Conservation (phyloP, 179 eudicot species). For the Carnegiea gigantea region DNA sequence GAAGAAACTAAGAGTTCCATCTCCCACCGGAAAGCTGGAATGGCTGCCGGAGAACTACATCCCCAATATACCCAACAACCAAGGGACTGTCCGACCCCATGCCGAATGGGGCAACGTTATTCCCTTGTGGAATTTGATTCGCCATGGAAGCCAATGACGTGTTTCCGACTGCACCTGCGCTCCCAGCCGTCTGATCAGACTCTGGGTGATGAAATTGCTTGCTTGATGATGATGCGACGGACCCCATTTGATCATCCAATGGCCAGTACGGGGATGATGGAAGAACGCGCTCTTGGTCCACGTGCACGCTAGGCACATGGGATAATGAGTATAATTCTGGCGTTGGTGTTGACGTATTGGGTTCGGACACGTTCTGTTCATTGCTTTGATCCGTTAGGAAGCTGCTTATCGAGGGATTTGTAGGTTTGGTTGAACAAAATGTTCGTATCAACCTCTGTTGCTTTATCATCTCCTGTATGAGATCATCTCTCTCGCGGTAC, state of each 20-base stretch:
- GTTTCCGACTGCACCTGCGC: slow-evolving; percentile 33
- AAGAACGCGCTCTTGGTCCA: slow-evolving; percentile 4
- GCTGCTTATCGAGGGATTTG: background rate
- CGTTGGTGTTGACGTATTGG: slow-evolving; percentile 19
- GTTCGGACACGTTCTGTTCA: slow-evolving; percentile 34
- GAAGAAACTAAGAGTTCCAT: slow-evolving; percentile 40
- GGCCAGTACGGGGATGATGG: slow-evolving; percentile 25
- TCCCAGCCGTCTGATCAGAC: slow-evolving; percentile 24
- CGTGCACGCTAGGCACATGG: slow-evolving; percentile 7
- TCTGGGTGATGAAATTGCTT: slow-evolving; percentile 34
- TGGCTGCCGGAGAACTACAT: slow-evolving; percentile 31
- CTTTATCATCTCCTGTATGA: slow-evolving; percentile 40
- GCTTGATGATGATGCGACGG: slow-evolving; percentile 26
- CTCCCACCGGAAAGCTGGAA: slow-evolving; percentile 37
- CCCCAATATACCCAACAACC: slow-evolving; percentile 32
- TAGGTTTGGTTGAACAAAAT: slow-evolving; percentile 22
- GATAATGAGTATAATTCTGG: slow-evolving; percentile 16
- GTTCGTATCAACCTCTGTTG: slow-evolving; percentile 35
- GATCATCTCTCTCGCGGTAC: slow-evolving; percentile 43
- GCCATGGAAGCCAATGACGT: slow-evolving; percentile 38
- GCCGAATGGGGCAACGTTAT: slow-evolving; percentile 20
- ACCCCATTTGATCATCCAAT: slow-evolving; percentile 29
- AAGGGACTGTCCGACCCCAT: slow-evolving; percentile 28
- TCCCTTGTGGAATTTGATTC: slow-evolving; percentile 39
- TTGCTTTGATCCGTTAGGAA: slow-evolving; percentile 17